Base-by-base conservation (phyloP, 1,284 basidiomycete species). In the Melampsora abietis-canadensis region DNA sequence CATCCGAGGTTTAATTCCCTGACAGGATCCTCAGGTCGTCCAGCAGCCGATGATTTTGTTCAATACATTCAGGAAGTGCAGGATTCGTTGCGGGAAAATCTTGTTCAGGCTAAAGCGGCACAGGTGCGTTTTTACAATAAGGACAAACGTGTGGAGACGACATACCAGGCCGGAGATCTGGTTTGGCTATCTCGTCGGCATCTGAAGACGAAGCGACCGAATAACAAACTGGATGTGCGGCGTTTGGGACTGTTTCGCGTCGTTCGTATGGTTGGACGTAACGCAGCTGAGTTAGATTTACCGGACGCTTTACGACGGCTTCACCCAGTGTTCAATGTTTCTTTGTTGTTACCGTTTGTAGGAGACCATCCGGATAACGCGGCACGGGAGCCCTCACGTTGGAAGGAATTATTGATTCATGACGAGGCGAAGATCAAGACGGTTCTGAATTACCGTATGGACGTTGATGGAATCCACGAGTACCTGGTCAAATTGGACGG, bases 1-100 rank as follows among this genome's bases (percentile, higher is more conserved):
- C 76, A 82, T 64, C 83, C 83, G 10, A 24, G 44, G 19, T 61
- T 48, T 48, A 62, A 34, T 30, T 21, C 51, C 8, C 24, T 69
- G 24, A 30, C 19, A 17, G 59, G 59, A 48, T 6, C 7, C 2
- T 62, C 34, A 4, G 34, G 24, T 7, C 1, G 24, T 17, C 27
- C 21, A 10, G 3, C 44, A n/a, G 46, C 59, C 14, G 47, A 69
- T 63, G 59, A 62, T 7, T 62, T 62, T 47, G 8, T 61, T 24
- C 2, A 30, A 24, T 24, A 48, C 37, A n/a, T 69, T 10, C 19
- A 62, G 27, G 10, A 21, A 27, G 59, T 30, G 12, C 68, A 69
- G 21, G 24, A 46, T 31, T 24, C 14, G 21, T 48, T 54, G 31
- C 30, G 30, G 6, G 34, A 61, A 27, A 62, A 19, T 30, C n/a